These are phyloP conservation scores for Drechslera avenae DNA, from an alignment of 2,329 filamentous ascomycete species.

Conservation along the genomic window DNA sequence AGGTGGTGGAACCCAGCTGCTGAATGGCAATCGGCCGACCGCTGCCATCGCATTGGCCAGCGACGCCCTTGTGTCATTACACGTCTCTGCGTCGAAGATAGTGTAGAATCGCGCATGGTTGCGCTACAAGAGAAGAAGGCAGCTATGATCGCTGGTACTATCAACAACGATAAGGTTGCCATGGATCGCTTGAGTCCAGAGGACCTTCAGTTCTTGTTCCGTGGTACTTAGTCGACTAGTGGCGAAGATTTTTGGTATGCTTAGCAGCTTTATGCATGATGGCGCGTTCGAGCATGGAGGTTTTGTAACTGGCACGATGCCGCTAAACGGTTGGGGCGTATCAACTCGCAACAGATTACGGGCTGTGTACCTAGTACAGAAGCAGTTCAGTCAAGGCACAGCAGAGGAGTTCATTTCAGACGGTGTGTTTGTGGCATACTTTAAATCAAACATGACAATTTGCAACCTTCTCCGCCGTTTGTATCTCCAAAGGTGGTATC, in stretches of 20 bases:
- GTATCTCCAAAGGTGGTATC: too few species aligned
- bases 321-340: slow-evolving; percentile 2
- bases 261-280: not conserved
- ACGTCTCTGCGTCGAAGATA: slow-evolving; percentile 93
- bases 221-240: slow-evolving; percentile 61
- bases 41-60: slow-evolving; percentile 88
- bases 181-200: slow-evolving; percentile 89
- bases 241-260: not conserved
- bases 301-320: not conserved
- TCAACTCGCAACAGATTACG: not conserved
- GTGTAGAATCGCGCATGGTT: slow-evolving; percentile 94
- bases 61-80: slow-evolving; percentile 93
- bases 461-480: too few species aligned
- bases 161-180: slow-evolving; percentile 88
- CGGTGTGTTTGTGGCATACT: too few species aligned
- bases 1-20: slow-evolving; percentile 99
- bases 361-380: too few species aligned
- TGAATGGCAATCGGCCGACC: slow-evolving; percentile 96
- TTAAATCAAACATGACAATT: too few species aligned
- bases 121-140: slow-evolving; percentile 98
- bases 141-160: slow-evolving; percentile 95
- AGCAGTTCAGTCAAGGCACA: too few species aligned
- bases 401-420: too few species aligned
- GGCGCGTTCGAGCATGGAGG: not conserved
- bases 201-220: slow-evolving; percentile 96